Evolutionary conservation across 495 filamentous ascomycete genomes (phyloP).

Genomic region (Achaetomiella virescens): DNA sequence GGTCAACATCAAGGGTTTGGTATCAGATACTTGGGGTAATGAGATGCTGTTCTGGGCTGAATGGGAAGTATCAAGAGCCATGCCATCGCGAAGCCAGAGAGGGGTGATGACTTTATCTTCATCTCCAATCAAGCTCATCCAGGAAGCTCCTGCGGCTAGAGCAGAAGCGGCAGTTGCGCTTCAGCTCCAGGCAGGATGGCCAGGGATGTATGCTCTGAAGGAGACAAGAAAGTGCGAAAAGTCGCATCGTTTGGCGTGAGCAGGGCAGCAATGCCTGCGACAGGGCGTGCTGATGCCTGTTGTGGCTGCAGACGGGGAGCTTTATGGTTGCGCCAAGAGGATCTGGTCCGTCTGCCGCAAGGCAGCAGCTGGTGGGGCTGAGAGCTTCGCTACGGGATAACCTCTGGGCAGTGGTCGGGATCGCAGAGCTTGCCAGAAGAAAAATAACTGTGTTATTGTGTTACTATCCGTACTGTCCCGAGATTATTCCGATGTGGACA

Average conservation of each 20-base stretch:
- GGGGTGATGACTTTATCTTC: slow-evolving; percentile 3
- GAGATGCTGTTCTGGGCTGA: not conserved
- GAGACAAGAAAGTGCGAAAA: not conserved
- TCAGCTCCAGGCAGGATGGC: slow-evolving; percentile 8
- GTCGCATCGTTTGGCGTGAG: too few species aligned
- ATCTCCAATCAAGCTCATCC: not conserved
- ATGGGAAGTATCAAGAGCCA: too few species aligned
- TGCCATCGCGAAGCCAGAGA: too few species aligned
- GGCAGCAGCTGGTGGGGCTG: slow-evolving; percentile 4
- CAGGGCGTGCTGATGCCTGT: not conserved
- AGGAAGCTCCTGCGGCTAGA: not conserved
- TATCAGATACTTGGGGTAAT: not conserved
- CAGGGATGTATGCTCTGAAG: not conserved
- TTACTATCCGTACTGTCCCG: too few species aligned
- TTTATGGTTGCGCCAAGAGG: not conserved
- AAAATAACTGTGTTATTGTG: too few species aligned
- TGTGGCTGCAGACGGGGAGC: not conserved
- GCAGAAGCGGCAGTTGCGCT: not conserved
- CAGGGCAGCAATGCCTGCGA: not conserved
- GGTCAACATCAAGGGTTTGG: too few species aligned
- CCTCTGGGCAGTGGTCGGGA: too few species aligned
- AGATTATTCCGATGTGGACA: too few species aligned
- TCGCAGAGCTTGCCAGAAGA: not conserved
- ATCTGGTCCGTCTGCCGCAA: not conserved
- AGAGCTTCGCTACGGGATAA: not conserved